Percentiles rank a stretch among this genome's conserved stretches.
These are phyloP conservation scores for Asterophora parasitica DNA, from an alignment of 768 basidiomycete genomes.

Conservation along the genomic window DNA sequence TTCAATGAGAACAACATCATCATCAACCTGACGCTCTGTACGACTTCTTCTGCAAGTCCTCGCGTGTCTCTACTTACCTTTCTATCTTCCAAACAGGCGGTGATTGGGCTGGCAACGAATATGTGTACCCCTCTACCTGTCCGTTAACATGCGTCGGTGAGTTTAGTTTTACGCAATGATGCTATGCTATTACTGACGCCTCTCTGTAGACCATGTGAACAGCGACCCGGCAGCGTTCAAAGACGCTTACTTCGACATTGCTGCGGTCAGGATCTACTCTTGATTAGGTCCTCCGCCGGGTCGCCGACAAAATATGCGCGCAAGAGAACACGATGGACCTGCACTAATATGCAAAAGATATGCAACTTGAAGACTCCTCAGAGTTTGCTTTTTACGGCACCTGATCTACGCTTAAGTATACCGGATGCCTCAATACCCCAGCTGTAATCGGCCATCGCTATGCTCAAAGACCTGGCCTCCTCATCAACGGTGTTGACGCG, in stretches of 20 bases:
- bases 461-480: neutral
- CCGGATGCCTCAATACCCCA: neutral
- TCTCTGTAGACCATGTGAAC: conserved; percentile 48
- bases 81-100: conserved; percentile 28
- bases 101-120: conserved; percentile 49
- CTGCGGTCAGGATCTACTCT: conserved; percentile 40
- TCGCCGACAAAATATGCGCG: no score
- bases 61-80: neutral
- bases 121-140: conserved; percentile 46
- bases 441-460: neutral
- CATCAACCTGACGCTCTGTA: conserved; percentile 52
- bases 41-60: conserved; percentile 3
- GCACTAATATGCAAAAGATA: no score
- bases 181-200: neutral
- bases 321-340: no score
- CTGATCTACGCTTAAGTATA: neutral
- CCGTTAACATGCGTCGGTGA: conserved; percentile 52
- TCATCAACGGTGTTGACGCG: neutral
- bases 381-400: neutral
- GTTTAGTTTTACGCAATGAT: conserved; percentile 26
- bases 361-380: no score
- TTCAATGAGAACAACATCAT: conserved; percentile 59
- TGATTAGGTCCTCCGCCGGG: no score
- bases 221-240: conserved; percentile 56
- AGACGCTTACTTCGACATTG: conserved; percentile 66